phyloP scores from a whole-genome alignment of 2,329 filamentous ascomycete genomes.

The Xylariaceae sp. region DNA sequence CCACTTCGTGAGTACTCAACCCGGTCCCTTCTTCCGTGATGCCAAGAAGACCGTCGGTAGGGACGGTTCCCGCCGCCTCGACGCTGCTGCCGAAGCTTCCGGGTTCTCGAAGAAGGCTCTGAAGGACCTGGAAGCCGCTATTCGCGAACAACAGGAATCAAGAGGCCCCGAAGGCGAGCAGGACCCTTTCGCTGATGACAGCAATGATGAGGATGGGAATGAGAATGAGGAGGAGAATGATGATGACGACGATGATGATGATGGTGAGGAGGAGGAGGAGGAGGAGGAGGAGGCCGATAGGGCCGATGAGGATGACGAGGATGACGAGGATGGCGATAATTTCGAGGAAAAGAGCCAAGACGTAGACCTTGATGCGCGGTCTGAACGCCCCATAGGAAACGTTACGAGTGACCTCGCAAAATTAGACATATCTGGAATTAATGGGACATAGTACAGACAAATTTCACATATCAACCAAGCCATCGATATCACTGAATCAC shows the following conservation, averaged over 20 bases:
- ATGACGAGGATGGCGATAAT: slow-evolving; percentile 32
- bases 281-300: slow-evolving; percentile 28
- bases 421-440: slow-evolving; percentile 24
- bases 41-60: slow-evolving; percentile 68
- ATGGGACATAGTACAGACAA: slow-evolving; percentile 21
- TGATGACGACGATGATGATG: slow-evolving; percentile 33
- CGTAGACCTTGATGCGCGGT: slow-evolving; percentile 9
- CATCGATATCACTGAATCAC: neutral
- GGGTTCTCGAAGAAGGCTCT: slow-evolving; percentile 97
- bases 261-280: slow-evolving; percentile 29
- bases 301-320: slow-evolving; percentile 20
- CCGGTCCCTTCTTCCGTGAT: slow-evolving; percentile 80
- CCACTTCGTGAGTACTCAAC: slow-evolving; percentile 74
- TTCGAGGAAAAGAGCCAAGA: slow-evolving; percentile 28
- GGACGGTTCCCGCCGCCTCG: slow-evolving; percentile 63
- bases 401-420: neutral
- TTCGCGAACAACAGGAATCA: slow-evolving; percentile 64
- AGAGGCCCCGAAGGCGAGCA: slow-evolving; percentile 36
- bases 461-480: slow-evolving; percentile 2
- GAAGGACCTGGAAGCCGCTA: slow-evolving; percentile 86
- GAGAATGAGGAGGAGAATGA: slow-evolving; percentile 8
- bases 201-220: slow-evolving; percentile 23
- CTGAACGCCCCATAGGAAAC: neutral
- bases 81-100: slow-evolving; percentile 84
- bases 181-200: slow-evolving; percentile 33